Percentiles rank a stretch among this genome's conserved stretches.
Conservation (phyloP, 805 yeast species). For the Teunomyces panamensis region DNA sequence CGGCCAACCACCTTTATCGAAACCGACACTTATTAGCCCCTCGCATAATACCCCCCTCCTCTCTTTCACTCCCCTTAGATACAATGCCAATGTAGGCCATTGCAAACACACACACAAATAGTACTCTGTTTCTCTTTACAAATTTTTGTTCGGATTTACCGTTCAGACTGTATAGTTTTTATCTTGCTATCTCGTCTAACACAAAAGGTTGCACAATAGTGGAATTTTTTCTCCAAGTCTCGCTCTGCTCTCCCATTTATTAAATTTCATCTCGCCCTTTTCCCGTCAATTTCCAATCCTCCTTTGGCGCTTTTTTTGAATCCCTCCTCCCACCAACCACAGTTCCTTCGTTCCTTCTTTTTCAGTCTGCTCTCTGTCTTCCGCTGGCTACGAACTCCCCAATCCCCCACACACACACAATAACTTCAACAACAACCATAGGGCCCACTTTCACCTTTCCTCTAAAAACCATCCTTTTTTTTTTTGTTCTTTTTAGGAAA, state of each 20-base stretch:
- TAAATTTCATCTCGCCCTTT: not conserved
- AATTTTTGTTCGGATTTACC: not conserved
- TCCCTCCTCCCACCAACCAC: not conserved
- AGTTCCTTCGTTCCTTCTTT: not conserved
- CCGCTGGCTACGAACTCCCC: too few species aligned
- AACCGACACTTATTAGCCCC: too few species aligned
- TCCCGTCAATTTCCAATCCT: not conserved
- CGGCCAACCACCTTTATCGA: not conserved
- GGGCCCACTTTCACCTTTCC: too few species aligned
- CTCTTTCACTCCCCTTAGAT: too few species aligned
- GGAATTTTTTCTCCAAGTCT: not conserved
- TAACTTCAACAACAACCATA: not conserved
- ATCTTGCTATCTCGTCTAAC: conserved; percentile 1
- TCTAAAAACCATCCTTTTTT: not conserved
- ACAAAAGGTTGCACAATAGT: conserved; percentile 1
- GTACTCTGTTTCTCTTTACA: not conserved
- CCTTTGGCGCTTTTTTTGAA: not conserved
- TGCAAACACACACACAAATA: too few species aligned
- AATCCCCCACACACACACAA: not conserved
- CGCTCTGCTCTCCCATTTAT: not conserved
- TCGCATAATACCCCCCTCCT: too few species aligned
- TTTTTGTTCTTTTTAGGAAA: not conserved
- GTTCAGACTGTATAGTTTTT: not conserved
- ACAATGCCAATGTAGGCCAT: too few species aligned
- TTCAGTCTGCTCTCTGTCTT: not conserved